phyloP scores from a whole-genome alignment of 2,329 filamentous ascomycete genomes.

The Phyllosticta citrichinensis region DNA sequence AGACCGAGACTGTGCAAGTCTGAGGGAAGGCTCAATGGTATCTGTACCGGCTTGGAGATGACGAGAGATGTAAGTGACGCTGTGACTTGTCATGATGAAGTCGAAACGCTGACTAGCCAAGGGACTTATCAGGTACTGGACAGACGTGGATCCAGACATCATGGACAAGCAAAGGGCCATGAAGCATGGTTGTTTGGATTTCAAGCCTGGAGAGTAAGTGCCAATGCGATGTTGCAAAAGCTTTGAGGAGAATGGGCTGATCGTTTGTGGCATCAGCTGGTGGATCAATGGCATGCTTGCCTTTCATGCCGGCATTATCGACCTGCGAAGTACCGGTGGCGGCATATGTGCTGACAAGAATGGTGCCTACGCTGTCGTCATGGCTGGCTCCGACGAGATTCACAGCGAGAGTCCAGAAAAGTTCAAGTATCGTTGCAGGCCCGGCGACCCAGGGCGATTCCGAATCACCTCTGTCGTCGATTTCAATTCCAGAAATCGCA shows the following conservation, averaged over 20 bases:
- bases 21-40: constrained; percentile 33
- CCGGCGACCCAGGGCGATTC: constrained; percentile 33
- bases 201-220: constrained; percentile 37
- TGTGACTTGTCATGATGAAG: constrained; percentile 11
- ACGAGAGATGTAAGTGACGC: constrained; percentile 27
- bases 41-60: constrained; percentile 28
- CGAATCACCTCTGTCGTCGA: constrained; percentile 33
- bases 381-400: constrained; percentile 32
- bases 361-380: constrained; percentile 37
- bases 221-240: background rate
- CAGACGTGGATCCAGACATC: constrained; percentile 21
- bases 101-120: constrained; percentile 7
- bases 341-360: constrained; percentile 32
- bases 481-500: constrained; percentile 28
- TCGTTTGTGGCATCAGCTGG: constrained; percentile 29
- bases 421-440: constrained; percentile 33
- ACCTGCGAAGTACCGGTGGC: constrained; percentile 30
- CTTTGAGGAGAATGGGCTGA: background rate
- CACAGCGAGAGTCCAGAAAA: constrained; percentile 21
- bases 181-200: constrained; percentile 33
- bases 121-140: constrained; percentile 25
- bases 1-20: constrained; percentile 33
- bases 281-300: constrained; percentile 41
- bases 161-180: constrained; percentile 23
- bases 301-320: constrained; percentile 38